phyloP scores from a whole-genome alignment of 306 rosid species.

The Rosa rugosa region DNA sequence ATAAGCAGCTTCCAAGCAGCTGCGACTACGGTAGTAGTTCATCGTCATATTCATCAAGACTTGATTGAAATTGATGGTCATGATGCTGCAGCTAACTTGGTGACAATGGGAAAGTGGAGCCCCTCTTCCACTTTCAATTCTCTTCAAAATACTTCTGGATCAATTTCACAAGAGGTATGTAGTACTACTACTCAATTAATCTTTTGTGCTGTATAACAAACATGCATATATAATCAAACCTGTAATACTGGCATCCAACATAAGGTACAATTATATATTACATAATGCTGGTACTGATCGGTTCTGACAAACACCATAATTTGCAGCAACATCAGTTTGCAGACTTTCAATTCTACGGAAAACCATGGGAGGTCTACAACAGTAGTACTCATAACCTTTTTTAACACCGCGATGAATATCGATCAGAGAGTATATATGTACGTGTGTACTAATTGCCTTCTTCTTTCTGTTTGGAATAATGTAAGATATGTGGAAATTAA shows the following conservation, averaged over 20 bases:
- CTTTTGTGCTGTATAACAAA: slow-evolving; percentile 5
- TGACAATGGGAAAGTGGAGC: slow-evolving; percentile 55
- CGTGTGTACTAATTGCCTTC: background rate
- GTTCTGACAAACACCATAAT: slow-evolving; percentile 21
- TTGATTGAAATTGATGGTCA: slow-evolving; percentile 26
- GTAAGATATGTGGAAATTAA: background rate
- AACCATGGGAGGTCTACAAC: slow-evolving; percentile 58
- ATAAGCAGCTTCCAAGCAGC: slow-evolving; percentile 21
- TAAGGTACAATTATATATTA: background rate
- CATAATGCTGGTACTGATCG: background rate
- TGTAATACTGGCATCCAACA: background rate
- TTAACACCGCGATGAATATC: background rate
- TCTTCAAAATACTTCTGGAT: slow-evolving; percentile 31
- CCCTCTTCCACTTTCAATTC: slow-evolving; percentile 48
- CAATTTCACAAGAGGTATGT: slow-evolving; percentile 57
- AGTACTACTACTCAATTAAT: background rate
- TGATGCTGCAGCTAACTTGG: slow-evolving; percentile 26
- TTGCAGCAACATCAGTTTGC: slow-evolving; percentile 73
- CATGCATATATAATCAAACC: background rate
- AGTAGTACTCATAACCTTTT: slow-evolving; percentile 28
- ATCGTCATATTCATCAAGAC: slow-evolving; percentile 4
- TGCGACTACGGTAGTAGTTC: background rate
- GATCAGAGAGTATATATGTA: background rate
- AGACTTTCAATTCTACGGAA: slow-evolving; percentile 49
- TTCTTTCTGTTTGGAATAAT: slow-evolving; percentile 20